phyloP scores from a whole-genome alignment of 176 grass and related monocot genomes.

The Eragrostis curvula region DNA sequence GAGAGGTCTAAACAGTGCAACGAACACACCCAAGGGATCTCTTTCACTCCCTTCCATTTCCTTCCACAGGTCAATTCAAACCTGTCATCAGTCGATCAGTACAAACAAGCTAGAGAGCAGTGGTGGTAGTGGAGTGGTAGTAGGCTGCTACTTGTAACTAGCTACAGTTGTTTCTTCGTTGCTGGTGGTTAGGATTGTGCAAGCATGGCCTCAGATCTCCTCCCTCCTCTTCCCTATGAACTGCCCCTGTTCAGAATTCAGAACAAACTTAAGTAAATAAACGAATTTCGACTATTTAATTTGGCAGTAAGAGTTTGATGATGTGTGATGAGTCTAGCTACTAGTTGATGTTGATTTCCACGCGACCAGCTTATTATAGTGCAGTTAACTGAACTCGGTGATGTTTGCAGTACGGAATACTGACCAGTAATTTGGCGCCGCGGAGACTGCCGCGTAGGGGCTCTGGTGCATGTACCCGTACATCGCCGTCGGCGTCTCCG shows the following conservation, averaged over 20 bases:
- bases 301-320: neutral
- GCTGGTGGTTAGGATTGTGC: slow-evolving; percentile 39
- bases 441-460: slow-evolving; percentile 54
- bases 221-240: slow-evolving; percentile 42
- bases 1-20: too few species aligned
- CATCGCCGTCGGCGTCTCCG: slow-evolving; percentile 50
- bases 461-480: slow-evolving; percentile 61
- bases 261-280: neutral
- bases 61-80: slow-evolving; percentile 54
- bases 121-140: slow-evolving; percentile 27
- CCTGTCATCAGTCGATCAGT: slow-evolving; percentile 39
- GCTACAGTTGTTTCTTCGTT: slow-evolving; percentile 40
- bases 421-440: slow-evolving; percentile 68
- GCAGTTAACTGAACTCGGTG: slow-evolving; percentile 37
- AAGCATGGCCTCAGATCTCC: slow-evolving; percentile 51
- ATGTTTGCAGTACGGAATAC: slow-evolving; percentile 15
- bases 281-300: neutral
- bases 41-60: slow-evolving; percentile 40
- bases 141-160: slow-evolving; percentile 24
- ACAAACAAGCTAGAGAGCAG: slow-evolving; percentile 23
- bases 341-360: slow-evolving; percentile 1
- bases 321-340: neutral
- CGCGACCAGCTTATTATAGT: neutral
- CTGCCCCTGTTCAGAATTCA: slow-evolving; percentile 47
- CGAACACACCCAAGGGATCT: too few species aligned